Conservation (phyloP, 176 grass and related monocot genomes). For the Tillandsia leiboldiana region DNA sequence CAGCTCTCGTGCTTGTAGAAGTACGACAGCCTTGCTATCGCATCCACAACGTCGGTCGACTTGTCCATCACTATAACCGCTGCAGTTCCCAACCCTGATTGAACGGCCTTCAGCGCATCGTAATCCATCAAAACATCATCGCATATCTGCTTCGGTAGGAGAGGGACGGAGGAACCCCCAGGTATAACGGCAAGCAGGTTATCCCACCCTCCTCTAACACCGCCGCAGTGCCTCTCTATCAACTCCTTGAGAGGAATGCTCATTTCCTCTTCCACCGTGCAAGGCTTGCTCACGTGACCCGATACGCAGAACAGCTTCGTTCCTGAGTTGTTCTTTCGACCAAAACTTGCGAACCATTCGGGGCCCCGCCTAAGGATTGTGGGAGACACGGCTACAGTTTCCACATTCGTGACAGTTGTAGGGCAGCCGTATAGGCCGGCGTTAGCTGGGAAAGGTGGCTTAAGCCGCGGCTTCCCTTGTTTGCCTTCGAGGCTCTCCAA, state of each 20-base stretch:
- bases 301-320: conserved; percentile 81
- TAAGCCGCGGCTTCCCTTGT: conserved; percentile 80
- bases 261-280: conserved; percentile 95
- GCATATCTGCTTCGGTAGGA: conserved; percentile 78
- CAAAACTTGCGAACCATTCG: conserved; percentile 94
- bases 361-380: conserved; percentile 83
- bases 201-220: conserved; percentile 90
- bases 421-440: conserved; percentile 78
- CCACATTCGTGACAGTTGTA: conserved; percentile 86
- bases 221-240: conserved; percentile 74
- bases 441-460: conserved; percentile 89
- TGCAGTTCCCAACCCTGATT: conserved; percentile 74
- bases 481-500: conserved; percentile 91
- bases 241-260: conserved; percentile 87
- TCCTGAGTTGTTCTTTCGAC: conserved; percentile 78
- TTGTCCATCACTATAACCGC: conserved; percentile 93
- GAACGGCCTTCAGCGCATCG: conserved; percentile 78
- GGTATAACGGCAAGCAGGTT: conserved; percentile 82
- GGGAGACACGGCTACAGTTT: conserved; percentile 84
- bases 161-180: conserved; percentile 73
- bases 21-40: conserved; percentile 75
- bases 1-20: conserved; percentile 98
- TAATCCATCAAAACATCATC: conserved; percentile 93
- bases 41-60: conserved; percentile 83
- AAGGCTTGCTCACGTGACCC: conserved; percentile 89